Evolutionary conservation across 345 rosid species (phyloP), one percentile per base, ranked within the genome.

Genomic region (Populus deltoides): DNA sequence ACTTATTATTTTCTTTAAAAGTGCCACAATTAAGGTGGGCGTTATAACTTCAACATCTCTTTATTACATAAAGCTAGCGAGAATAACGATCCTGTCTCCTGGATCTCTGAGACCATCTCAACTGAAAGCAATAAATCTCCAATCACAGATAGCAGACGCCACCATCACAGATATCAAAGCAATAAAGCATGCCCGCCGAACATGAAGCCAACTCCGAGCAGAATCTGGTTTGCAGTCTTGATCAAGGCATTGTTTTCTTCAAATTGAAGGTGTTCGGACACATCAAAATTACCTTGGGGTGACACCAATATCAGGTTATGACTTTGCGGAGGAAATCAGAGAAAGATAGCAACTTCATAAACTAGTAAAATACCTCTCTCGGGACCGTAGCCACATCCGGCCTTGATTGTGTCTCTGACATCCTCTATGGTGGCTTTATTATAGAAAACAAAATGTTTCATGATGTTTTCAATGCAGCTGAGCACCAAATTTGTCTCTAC

Each of bases 401-500:
- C 89, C 41, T 87, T 84, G 78, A 93, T 85, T 7, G 97, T 90
- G 79, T 90, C 88, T 76, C 85, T 81, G 70, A 96, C 72, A 59
- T 81, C 92, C 10, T 25, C 13, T 75, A 89, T 76, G 25, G 98
- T 93, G 62, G 99, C 97, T 53, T 73, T 87, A 69, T 93, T 96
- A 81, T 86, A 87, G 87, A 96, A 93, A 68, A 73, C 9, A 74
- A 90, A 96, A 85, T 90, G 77, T 33, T n/a, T 66, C 83, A 91
- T 53, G 51, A 96, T 73, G 75, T 79, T 77, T 38, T 92, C 89
- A 22, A 93, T 75, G 84, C 99, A 96, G 59, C 77, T 57, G 29
- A 96, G 91, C 78, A 89, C 94, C 80, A 93, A 75, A 82, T 90
- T 81, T 39, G 97, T 93, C 84, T 93, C 98, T 0, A 85, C 11